Evolutionary conservation across 2,329 filamentous ascomycete species (phyloP).

Genomic region (Diaporthe ilicicola): DNA sequence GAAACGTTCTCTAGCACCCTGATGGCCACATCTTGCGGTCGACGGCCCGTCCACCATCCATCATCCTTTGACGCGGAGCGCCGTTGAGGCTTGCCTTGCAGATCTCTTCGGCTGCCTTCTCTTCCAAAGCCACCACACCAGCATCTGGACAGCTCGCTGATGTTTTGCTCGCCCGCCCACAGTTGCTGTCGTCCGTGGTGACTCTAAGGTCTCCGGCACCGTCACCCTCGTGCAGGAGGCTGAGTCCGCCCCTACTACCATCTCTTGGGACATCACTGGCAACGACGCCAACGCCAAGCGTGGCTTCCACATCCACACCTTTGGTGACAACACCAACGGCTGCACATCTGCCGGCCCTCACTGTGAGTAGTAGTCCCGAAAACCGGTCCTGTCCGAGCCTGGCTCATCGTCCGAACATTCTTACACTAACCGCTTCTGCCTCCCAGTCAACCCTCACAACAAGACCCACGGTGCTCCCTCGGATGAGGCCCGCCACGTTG

Average conservation of each 20-base stretch:
- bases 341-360: slow-evolving; percentile 98
- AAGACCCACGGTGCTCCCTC: slow-evolving; percentile 90
- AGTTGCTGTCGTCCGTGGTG: slow-evolving; percentile 98
- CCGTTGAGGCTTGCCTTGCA: not conserved
- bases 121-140: not conserved
- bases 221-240: slow-evolving; percentile 93
- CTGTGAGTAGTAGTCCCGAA: slow-evolving; percentile 68
- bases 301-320: slow-evolving; percentile 98
- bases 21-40: slow-evolving; percentile 39
- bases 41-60: not conserved
- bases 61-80: slow-evolving; percentile 7
- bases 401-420: not conserved
- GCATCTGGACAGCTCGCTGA: slow-evolving; percentile 7
- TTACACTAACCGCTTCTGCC: slow-evolving; percentile 26
- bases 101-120: not conserved
- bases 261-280: slow-evolving; percentile 92
- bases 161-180: slow-evolving; percentile 34
- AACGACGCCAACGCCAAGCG: slow-evolving; percentile 95
- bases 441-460: slow-evolving; percentile 88
- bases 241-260: slow-evolving; percentile 83
- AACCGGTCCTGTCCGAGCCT: not conserved
- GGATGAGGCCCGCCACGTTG: slow-evolving; percentile 90
- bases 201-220: slow-evolving; percentile 93
- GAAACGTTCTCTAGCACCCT: slow-evolving; percentile 32
- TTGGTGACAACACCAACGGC: slow-evolving; percentile 99